Evolutionary conservation across 176 grass and related monocot genomes (phyloP).

Genomic region (Carex scoparia): DNA sequence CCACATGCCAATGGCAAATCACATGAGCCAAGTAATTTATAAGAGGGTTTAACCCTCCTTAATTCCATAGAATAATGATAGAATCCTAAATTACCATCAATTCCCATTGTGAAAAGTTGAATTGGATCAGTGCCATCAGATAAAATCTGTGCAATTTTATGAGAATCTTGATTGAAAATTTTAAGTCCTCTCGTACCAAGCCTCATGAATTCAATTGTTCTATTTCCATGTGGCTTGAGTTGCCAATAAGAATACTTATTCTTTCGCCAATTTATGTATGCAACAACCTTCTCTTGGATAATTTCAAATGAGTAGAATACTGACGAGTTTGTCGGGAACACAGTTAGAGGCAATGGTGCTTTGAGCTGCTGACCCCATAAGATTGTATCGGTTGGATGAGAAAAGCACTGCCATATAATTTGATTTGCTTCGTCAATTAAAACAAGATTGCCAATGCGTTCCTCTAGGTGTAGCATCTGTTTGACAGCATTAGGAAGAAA

Average conservation of each 20-base stretch:
- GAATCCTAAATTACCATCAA: conserved; percentile 31
- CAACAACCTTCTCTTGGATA: conserved; percentile 33
- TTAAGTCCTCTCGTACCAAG: conserved; percentile 26
- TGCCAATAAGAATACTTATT: conserved; percentile 60
- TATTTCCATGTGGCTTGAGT: conserved; percentile 10
- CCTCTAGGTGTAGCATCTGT: conserved; percentile 48
- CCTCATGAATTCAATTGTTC: conserved; percentile 24
- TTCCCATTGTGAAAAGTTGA: conserved; percentile 18
- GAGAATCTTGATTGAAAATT: conserved; percentile 27
- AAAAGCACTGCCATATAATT: conserved; percentile 50
- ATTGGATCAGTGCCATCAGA: background rate
- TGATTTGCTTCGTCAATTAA: conserved; percentile 40
- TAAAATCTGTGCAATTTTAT: conserved; percentile 30
- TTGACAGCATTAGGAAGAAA: background rate
- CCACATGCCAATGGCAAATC: conserved; percentile 43
- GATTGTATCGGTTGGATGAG: conserved; percentile 38
- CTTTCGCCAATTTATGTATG: conserved; percentile 43
- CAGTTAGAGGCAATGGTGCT: conserved; percentile 7
- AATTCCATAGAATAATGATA: conserved; percentile 23
- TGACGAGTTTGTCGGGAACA: background rate
- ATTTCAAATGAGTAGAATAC: conserved; percentile 54
- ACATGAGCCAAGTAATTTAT: conserved; percentile 26
- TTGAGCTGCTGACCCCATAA: conserved; percentile 35
- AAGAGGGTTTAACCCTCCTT: conserved; percentile 21
- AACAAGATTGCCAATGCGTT: conserved; percentile 40